These are phyloP conservation scores for Lavandula angustifolia DNA, from an alignment of 257 asterid species.

Conservation along the genomic window DNA sequence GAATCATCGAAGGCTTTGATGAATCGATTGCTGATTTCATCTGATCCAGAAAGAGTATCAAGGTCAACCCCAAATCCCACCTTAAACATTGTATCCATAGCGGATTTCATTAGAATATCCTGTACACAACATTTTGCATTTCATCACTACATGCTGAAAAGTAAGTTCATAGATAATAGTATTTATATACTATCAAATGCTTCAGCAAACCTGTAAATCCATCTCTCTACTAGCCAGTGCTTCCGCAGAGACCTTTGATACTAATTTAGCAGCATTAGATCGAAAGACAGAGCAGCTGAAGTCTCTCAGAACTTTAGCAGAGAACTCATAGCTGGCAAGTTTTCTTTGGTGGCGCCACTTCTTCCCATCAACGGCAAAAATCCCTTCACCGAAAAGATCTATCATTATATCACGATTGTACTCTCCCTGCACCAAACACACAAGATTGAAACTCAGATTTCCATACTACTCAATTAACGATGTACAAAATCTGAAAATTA, in stretches of 20 bases:
- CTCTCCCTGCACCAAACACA: constrained; percentile 35
- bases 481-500: background rate
- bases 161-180: background rate
- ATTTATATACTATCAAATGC: background rate
- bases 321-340: constrained; percentile 51
- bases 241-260: constrained; percentile 32
- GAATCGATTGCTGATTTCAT: constrained; percentile 45
- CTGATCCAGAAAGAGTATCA: constrained; percentile 51
- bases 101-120: constrained; percentile 55
- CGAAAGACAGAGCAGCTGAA: constrained; percentile 46
- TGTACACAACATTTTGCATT: constrained; percentile 16
- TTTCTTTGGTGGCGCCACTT: constrained; percentile 49
- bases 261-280: constrained; percentile 41
- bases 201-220: constrained; percentile 41
- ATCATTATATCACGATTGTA: constrained; percentile 35
- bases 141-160: background rate
- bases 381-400: constrained; percentile 53
- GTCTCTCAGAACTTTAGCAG: constrained; percentile 42
- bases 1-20: constrained; percentile 59
- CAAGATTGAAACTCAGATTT: background rate
- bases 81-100: constrained; percentile 55
- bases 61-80: constrained; percentile 61
- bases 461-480: background rate
- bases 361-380: constrained; percentile 50
- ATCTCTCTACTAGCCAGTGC: constrained; percentile 30